phyloP scores from a whole-genome alignment of 352 stramenopile genomes.

The Phytophthora sojae region DNA sequence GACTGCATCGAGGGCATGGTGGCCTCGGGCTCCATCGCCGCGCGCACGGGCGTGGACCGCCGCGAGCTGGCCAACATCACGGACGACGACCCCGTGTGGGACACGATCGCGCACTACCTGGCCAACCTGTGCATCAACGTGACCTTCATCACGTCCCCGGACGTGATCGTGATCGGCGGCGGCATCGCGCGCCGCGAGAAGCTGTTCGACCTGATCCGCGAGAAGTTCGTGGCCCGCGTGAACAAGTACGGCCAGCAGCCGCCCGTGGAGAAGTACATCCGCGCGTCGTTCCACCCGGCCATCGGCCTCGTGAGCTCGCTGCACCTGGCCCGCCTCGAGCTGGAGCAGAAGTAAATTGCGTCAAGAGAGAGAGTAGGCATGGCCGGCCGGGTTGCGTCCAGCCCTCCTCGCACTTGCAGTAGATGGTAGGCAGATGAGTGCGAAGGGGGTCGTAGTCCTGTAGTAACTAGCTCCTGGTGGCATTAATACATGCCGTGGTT shows the following conservation, averaged over 20 bases:
- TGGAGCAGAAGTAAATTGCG: constrained; percentile 49
- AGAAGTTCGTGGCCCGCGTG: constrained; percentile 79
- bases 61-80: constrained; percentile 73
- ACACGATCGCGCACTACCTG: constrained; percentile 95
- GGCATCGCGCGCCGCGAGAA: constrained; percentile 93
- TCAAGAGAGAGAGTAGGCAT: constrained; percentile 10
- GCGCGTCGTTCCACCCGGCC: constrained; percentile 81
- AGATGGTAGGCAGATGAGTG: constrained; percentile 38
- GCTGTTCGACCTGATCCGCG: constrained; percentile 85
- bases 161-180: constrained; percentile 96
- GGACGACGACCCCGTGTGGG: constrained; percentile 93
- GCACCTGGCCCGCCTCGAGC: constrained; percentile 75
- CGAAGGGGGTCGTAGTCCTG: constrained; percentile 16
- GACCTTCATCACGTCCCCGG: constrained; percentile 91
- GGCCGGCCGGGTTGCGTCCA: neutral
- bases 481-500: constrained; percentile 33
- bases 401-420: constrained; percentile 26
- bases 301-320: constrained; percentile 88
- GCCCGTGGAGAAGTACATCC: constrained; percentile 78
- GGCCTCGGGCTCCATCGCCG: too few species aligned
- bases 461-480: constrained; percentile 23
- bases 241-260: constrained; percentile 88
- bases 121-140: constrained; percentile 95
- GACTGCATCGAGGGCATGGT: too few species aligned
- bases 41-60: too few species aligned